These are phyloP conservation scores for Dryas integrifolia DNA, from an alignment of 331 rosid genomes.

Conservation along the genomic window DNA sequence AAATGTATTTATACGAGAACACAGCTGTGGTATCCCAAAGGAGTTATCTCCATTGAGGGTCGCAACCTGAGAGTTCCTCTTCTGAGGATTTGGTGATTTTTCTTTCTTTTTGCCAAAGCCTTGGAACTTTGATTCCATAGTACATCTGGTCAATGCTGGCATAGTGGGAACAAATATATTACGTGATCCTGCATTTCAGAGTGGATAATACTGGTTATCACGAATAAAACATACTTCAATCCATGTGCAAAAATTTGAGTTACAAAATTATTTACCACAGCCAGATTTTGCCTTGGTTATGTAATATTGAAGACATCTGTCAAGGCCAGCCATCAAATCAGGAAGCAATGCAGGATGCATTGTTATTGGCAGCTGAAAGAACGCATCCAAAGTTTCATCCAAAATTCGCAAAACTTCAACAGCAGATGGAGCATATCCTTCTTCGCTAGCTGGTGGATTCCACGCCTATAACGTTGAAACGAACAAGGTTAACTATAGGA, in stretches of 20 bases:
- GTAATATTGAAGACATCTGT: slow-evolving; percentile 88
- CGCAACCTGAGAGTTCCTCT: slow-evolving; percentile 79
- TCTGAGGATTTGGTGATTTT: slow-evolving; percentile 72
- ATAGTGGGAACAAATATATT: slow-evolving; percentile 76
- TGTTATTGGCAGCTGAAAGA: slow-evolving; percentile 89
- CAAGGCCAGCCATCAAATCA: slow-evolving; percentile 86
- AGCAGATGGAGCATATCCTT: slow-evolving; percentile 90
- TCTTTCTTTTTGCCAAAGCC: slow-evolving; percentile 98
- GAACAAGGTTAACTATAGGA: slow-evolving; percentile 36
- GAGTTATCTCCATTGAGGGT: slow-evolving; percentile 60
- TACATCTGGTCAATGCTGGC: slow-evolving; percentile 94
- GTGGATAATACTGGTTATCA: slow-evolving; percentile 29
- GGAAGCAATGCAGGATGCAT: slow-evolving; percentile 98
- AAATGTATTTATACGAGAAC: slow-evolving; percentile 80
- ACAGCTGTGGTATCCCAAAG: slow-evolving; percentile 64
- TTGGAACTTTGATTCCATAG: slow-evolving; percentile 81
- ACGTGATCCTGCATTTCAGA: slow-evolving; percentile 66
- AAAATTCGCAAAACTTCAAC: slow-evolving; percentile 79
- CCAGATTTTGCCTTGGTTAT: slow-evolving; percentile 78
- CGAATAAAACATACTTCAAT: slow-evolving; percentile 11
- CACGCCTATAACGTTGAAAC: slow-evolving; percentile 54
- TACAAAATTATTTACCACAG: slow-evolving; percentile 59
- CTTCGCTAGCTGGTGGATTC: slow-evolving; percentile 67
- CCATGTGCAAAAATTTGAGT: slow-evolving; percentile 19
- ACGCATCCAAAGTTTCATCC: slow-evolving; percentile 90